Base-by-base conservation (phyloP, 2,329 filamentous ascomycete species). In the Graphiopsis chlorocephala region DNA sequence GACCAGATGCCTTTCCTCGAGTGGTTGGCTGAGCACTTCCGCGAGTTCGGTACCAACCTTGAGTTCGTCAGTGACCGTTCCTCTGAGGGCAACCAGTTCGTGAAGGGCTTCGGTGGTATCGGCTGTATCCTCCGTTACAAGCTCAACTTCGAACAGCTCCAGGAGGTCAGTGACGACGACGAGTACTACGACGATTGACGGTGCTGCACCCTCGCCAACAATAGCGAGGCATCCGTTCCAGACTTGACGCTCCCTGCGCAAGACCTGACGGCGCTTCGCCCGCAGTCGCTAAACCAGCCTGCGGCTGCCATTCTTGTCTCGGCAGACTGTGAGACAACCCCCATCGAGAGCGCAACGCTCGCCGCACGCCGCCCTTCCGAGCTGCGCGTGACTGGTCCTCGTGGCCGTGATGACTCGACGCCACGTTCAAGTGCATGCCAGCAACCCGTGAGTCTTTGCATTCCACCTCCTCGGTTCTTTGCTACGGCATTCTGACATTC, bases 111-210 rank as follows among this genome's bases (percentile, higher is more conserved):
- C 77, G 95, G 95, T 89, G 95, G 95, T 76, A 97, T 99, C 73
- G 95, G 95, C 72, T 94, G 94, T 70, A 90, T 99, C 75, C 88
- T 99, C 77, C 93, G 95, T 73, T 99, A 99, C 88, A 97, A 97
- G 85, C 92, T 99, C 85, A 99, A 99, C 85, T 99, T 99, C 83
- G 96, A 99, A 83, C 96, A 99, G 81, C 86, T 99, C 80, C 90
- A 90, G 80, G 95, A 98, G 79, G 85, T 90, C 76, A 88, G 90
- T 76, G 93, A 96, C 79, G 80, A 82, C 67, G 82, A 84, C 72
- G 94, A 98, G 78, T 94, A 94, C 81, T 97, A 96, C 84, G 89
- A 91, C 79, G 87, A 64, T 67, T 94, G 91, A 94, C 90, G 89
- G 86, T 87, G 88, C 87, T 87, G 91, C 84, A 85, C 67, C 70